Evolutionary conservation across 805 yeast genomes (phyloP).

Genomic region (Saturnispora zaruensis): DNA sequence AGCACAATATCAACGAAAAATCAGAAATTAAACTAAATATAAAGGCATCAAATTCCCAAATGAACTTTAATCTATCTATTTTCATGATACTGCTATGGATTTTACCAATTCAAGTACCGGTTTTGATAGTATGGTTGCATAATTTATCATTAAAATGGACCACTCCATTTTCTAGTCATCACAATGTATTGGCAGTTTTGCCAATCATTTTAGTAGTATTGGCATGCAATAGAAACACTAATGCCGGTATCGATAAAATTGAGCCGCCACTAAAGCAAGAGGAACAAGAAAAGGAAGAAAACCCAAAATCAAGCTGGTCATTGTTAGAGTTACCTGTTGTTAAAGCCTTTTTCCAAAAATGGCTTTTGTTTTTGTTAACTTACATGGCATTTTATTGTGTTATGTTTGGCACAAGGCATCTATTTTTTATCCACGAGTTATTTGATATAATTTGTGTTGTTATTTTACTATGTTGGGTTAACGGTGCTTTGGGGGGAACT

Average conservation of each 20-base stretch:
- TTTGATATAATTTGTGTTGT: conserved; percentile 57
- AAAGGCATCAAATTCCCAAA: conserved; percentile 27
- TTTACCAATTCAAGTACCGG: conserved; percentile 70
- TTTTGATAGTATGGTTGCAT: conserved; percentile 72
- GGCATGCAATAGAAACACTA: conserved; percentile 32
- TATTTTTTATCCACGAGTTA: conserved; percentile 79
- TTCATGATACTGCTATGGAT: conserved; percentile 67
- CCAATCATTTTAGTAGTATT: conserved; percentile 62
- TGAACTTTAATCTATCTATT: conserved; percentile 54
- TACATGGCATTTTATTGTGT: conserved; percentile 56
- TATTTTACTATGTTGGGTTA: conserved; percentile 29
- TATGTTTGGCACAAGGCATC: conserved; percentile 68
- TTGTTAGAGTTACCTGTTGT: conserved; percentile 67
- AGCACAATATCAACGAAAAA: neutral
- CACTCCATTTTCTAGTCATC: conserved; percentile 81
- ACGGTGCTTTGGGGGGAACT: conserved; percentile 15
- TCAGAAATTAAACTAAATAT: neutral
- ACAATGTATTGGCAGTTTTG: conserved; percentile 66
- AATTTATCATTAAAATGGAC: conserved; percentile 70
- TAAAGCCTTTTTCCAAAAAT: conserved; percentile 63
- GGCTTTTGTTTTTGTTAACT: conserved; percentile 32
- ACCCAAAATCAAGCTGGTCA: conserved; percentile 42
- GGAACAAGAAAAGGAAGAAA: conserved; percentile 37
- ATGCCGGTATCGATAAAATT: neutral
- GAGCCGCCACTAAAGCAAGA: neutral